Conservation (phyloP, 2,329 filamentous ascomycete genomes). For the Catunica adiposa region DNA sequence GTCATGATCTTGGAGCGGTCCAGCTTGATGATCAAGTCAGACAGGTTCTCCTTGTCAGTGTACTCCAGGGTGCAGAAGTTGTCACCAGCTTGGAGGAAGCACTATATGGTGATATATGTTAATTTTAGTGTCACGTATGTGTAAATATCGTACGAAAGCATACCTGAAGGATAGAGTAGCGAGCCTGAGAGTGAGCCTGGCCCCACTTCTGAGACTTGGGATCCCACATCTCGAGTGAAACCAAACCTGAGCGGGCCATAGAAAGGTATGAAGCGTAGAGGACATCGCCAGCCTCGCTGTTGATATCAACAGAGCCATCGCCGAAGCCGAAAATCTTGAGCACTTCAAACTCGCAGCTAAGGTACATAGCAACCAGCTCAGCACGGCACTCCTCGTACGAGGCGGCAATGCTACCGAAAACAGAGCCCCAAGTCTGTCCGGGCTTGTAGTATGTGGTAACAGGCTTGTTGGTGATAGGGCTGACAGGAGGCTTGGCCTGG, state of each 20-base stretch:
- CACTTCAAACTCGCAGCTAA: conserved; percentile 76
- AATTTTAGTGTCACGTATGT: conserved; percentile 1
- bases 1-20: conserved; percentile 77
- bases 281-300: conserved; percentile 66
- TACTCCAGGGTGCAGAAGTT: conserved; percentile 74
- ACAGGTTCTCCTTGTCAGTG: conserved; percentile 48
- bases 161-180: conserved; percentile 64
- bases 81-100: conserved; percentile 70
- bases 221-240: conserved; percentile 86
- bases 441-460: conserved; percentile 84
- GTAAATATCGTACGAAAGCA: conserved; percentile 4
- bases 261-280: conserved; percentile 76
- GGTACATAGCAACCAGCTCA: conserved; percentile 82
- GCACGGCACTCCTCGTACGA: conserved; percentile 78
- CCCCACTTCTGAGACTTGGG: conserved; percentile 84
- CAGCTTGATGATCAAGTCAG: conserved; percentile 65
- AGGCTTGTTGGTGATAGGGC: conserved; percentile 57
- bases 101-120: conserved; percentile 26
- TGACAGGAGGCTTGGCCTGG: conserved; percentile 60
- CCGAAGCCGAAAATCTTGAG: conserved; percentile 86
- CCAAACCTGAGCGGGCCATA: conserved; percentile 87
- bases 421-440: conserved; percentile 84
- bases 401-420: conserved; percentile 75
- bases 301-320: conserved; percentile 54
- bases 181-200: conserved; percentile 79